These are phyloP conservation scores for Quercus parvula DNA, from an alignment of 306 rosid genomes.

Conservation along the genomic window DNA sequence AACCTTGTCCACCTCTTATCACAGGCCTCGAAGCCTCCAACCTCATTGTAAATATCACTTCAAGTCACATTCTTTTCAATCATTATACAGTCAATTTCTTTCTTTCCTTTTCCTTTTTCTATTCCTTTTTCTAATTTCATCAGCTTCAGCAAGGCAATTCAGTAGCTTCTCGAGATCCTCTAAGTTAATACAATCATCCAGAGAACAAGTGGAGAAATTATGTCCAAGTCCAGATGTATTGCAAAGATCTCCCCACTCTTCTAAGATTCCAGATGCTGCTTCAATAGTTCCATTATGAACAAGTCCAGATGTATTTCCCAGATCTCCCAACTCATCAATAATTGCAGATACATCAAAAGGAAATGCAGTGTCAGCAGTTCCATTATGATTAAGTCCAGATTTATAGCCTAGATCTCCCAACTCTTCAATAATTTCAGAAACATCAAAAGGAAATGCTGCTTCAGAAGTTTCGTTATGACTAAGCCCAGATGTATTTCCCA, in stretches of 20 bases:
- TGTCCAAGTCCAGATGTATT: neutral
- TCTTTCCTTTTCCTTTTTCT: no score
- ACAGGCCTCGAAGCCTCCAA: neutral
- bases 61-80: no score
- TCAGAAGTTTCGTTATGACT: conserved; percentile 11
- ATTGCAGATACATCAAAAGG: conserved; percentile 16
- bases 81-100: no score
- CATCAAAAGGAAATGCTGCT: conserved; percentile 1
- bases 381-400: neutral
- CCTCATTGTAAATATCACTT: no score
- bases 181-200: no score
- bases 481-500: conserved; percentile 9
- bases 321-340: conserved; percentile 28
- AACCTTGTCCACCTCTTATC: conserved; percentile 10
- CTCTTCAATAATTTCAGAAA: conserved; percentile 23
- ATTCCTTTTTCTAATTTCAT: no score
- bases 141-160: no score
- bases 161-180: no score
- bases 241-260: conserved; percentile 32
- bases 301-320: conserved; percentile 9
- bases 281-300: conserved; percentile 11
- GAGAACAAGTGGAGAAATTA: no score
- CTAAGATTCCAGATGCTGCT: conserved; percentile 17
- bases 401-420: conserved; percentile 28
- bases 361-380: conserved; percentile 9